Evolutionary conservation across 2,329 filamentous ascomycete genomes (phyloP).

Genomic region (Macrophomina tecta): DNA sequence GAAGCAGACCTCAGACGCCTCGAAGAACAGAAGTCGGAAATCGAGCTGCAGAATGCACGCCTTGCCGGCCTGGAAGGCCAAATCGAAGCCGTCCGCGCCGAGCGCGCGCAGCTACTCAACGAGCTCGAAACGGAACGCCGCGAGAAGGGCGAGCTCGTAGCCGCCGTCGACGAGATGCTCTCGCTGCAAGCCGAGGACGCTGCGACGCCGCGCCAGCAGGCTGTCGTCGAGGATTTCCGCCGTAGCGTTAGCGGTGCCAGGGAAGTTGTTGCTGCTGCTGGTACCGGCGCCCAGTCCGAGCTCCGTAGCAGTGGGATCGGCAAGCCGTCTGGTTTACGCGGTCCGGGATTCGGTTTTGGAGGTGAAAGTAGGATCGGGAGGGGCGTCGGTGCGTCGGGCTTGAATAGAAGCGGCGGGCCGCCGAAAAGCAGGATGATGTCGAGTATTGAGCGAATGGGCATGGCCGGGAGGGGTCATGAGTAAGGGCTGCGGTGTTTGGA

Average conservation of each 20-base stretch:
- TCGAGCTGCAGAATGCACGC: conserved; percentile 73
- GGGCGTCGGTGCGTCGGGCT: conserved; percentile 34
- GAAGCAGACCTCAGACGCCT: conserved; percentile 55
- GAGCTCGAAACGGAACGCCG: conserved; percentile 76
- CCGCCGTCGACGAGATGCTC: conserved; percentile 84
- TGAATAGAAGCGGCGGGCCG: conserved; percentile 6
- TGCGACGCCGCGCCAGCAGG: conserved; percentile 36
- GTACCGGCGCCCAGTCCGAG: conserved; percentile 14
- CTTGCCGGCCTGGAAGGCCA: conserved; percentile 77
- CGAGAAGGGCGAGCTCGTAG: conserved; percentile 83
- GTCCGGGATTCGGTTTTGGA: conserved; percentile 57
- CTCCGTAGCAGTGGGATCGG: conserved; percentile 35
- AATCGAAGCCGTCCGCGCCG: conserved; percentile 69
- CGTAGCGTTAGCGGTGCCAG: conserved; percentile 54
- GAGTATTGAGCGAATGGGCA: conserved; percentile 88
- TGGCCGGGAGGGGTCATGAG: conserved; percentile 7
- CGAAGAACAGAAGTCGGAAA: conserved; percentile 70
- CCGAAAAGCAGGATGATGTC: conserved; percentile 77
- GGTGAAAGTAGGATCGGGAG: conserved; percentile 32
- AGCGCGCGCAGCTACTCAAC: conserved; percentile 69
- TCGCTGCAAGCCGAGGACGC: conserved; percentile 60
- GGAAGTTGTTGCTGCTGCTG: conserved; percentile 29
- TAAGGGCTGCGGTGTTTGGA: neutral
- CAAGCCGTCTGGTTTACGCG: conserved; percentile 64
- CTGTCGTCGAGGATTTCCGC: conserved; percentile 49